Evolutionary conservation across 805 yeast species (phyloP).

Genomic region (Hanseniaspora valbyensis): DNA sequence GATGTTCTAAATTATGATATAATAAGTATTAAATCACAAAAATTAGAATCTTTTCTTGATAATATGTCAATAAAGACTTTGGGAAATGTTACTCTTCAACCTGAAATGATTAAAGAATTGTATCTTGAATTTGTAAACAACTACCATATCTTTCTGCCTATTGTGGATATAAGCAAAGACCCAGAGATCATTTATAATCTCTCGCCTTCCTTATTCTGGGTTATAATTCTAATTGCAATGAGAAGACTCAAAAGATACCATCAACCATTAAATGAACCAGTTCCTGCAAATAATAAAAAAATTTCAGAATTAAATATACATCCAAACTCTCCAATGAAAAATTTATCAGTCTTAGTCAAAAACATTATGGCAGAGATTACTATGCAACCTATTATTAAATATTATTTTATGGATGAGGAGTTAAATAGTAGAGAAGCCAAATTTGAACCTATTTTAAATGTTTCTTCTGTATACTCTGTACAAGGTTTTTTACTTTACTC

Average conservation of each 20-base stretch:
- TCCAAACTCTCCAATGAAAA: constrained; percentile 18
- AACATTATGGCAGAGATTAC: constrained; percentile 75
- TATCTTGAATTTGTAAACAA: constrained; percentile 59
- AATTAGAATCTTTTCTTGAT: constrained; percentile 29
- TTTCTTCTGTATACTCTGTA: constrained; percentile 84
- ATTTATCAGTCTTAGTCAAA: constrained; percentile 57
- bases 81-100: constrained; percentile 53
- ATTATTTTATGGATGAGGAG: constrained; percentile 64
- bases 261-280: constrained; percentile 26
- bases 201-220: constrained; percentile 91
- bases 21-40: constrained; percentile 17
- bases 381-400: constrained; percentile 79
- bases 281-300: constrained; percentile 16
- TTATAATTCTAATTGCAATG: constrained; percentile 72
- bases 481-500: constrained; percentile 85
- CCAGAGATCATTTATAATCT: constrained; percentile 68
- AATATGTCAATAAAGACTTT: constrained; percentile 56
- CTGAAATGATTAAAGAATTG: constrained; percentile 50
- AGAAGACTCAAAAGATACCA: constrained; percentile 37
- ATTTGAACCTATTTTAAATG: constrained; percentile 64
- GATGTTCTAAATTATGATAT: constrained; percentile 5
- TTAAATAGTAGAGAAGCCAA: not conserved
- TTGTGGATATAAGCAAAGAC: constrained; percentile 70
- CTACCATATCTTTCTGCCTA: constrained; percentile 80
- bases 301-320: constrained; percentile 6